Conservation (phyloP, 73 alveolate genomes). For the Paramecium sonneborni region DNA sequence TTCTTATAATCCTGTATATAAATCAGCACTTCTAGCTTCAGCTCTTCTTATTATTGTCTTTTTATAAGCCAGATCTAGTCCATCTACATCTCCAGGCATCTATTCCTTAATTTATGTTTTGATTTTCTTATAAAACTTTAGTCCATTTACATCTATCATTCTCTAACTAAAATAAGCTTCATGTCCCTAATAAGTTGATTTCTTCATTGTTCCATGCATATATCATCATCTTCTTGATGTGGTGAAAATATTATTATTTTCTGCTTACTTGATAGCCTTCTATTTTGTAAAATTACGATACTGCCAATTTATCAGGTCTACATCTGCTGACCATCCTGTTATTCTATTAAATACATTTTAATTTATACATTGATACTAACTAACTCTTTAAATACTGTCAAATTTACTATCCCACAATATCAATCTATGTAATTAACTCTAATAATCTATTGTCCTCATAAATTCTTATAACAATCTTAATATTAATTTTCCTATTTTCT, state of each 20-base stretch:
- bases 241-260: constrained; percentile 71
- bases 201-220: constrained; percentile 71
- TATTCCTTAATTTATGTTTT: constrained; percentile 51
- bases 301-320: constrained; percentile 62
- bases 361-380: too few relatives aligned
- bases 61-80: constrained; percentile 36
- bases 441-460: constrained; percentile 69
- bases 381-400: constrained; percentile 53
- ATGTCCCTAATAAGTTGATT: constrained; percentile 68
- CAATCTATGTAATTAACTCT: constrained; percentile 60
- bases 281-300: constrained; percentile 46
- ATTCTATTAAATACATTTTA: neutral
- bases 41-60: constrained; percentile 67
- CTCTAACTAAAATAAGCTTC: constrained; percentile 58
- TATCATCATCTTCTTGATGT: constrained; percentile 76
- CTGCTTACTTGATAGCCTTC: constrained; percentile 28
- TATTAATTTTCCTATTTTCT: constrained; percentile 58
- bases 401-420: constrained; percentile 61
- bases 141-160: constrained; percentile 33
- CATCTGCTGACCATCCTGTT: constrained; percentile 11
- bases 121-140: constrained; percentile 40
- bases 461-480: constrained; percentile 60
- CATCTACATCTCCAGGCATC: constrained; percentile 64
- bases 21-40: constrained; percentile 71
- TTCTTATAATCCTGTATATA: constrained; percentile 59